These are phyloP conservation scores for Cicer arietinum DNA, from an alignment of 306 rosid species.

Conservation along the genomic window DNA sequence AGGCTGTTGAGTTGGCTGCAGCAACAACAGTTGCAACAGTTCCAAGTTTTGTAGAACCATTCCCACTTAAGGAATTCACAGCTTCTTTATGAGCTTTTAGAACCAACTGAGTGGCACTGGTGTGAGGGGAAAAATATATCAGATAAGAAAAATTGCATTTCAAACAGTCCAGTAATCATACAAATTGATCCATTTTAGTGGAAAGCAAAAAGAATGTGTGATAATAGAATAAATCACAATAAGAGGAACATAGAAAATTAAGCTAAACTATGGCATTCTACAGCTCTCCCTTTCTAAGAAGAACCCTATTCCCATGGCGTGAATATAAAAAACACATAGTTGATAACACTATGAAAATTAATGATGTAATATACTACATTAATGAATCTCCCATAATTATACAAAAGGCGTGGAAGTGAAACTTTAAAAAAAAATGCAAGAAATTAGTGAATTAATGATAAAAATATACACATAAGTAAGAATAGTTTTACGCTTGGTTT, in stretches of 20 bases:
- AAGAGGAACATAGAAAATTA: conserved; percentile 12
- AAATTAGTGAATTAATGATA: conserved; percentile 8
- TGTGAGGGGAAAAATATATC: conserved; percentile 28
- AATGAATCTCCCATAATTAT: not conserved
- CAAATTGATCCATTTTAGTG: conserved; percentile 5
- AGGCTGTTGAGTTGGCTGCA: conserved; percentile 95
- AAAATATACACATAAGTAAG: not conserved
- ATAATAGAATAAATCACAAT: conserved; percentile 29
- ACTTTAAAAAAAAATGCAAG: not conserved
- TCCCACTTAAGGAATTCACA: conserved; percentile 94
- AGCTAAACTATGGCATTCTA: conserved; percentile 9
- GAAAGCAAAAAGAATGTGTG: conserved; percentile 26
- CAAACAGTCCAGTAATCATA: conserved; percentile 9
- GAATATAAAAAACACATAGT: conserved; percentile 10
- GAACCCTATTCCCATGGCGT: not conserved
- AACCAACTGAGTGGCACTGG: conserved; percentile 92
- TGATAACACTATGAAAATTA: conserved; percentile 7
- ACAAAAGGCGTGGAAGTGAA: not conserved
- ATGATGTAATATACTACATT: conserved; percentile 12
- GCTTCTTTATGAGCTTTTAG: conserved; percentile 99
- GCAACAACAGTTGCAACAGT: conserved; percentile 97
- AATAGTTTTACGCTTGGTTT: conserved; percentile 10
- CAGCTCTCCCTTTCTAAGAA: conserved; percentile 3
- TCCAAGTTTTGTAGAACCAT: conserved; percentile 90
- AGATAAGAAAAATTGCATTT: conserved; percentile 40